Percentiles rank a stretch among this genome's conserved stretches.
phyloP scores from a whole-genome alignment of 225 moss, liverwort and hornwort genomes.

The Polytrichum commune region DNA sequence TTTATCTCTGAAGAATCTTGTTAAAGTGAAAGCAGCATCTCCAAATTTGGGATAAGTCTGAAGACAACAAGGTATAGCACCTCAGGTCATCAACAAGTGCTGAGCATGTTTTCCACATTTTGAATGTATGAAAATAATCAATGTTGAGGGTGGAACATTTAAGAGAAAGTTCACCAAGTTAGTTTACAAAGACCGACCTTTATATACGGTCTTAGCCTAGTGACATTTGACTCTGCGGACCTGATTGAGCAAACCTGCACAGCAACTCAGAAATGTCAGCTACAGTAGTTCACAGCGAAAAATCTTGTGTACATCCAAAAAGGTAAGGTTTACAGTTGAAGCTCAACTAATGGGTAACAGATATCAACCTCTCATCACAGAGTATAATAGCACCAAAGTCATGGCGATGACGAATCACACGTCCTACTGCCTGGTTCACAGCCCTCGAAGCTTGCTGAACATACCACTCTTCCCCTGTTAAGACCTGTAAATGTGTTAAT shows the following conservation, averaged over 20 bases:
- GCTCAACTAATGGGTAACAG: neutral
- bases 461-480: constrained; percentile 98
- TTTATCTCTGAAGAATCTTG: constrained; percentile 85
- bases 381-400: constrained; percentile 98
- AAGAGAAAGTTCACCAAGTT: no score
- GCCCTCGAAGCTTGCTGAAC: constrained; percentile 99
- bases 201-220: constrained; percentile 96
- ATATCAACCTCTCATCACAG: constrained; percentile 85
- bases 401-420: constrained; percentile 93
- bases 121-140: no score
- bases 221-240: constrained; percentile 92
- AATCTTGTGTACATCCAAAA: no score
- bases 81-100: constrained; percentile 1
- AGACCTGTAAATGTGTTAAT: constrained; percentile 40
- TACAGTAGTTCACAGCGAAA: neutral
- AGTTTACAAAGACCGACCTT: constrained; percentile 45
- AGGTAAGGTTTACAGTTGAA: no score
- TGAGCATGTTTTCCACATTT: no score
- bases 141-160: no score
- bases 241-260: constrained; percentile 78
- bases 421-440: constrained; percentile 95
- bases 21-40: constrained; percentile 85
- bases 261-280: constrained; percentile 14
- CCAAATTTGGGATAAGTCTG: constrained; percentile 96
- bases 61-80: constrained; percentile 13